phyloP scores from a whole-genome alignment of 2,329 filamentous ascomycete genomes.

The Aphanocladium album region DNA sequence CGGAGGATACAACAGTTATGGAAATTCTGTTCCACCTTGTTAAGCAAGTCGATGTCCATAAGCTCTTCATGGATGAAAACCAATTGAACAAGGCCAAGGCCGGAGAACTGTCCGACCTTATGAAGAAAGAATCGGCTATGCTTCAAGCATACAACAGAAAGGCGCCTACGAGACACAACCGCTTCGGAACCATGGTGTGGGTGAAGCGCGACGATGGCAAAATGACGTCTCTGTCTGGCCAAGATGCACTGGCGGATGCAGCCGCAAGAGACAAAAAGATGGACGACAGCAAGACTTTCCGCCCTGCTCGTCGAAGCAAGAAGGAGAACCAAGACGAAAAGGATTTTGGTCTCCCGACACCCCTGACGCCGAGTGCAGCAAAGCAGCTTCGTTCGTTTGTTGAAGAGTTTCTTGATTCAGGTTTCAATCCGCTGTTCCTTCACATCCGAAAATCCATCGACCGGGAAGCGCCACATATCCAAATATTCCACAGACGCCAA shows the following conservation, averaged over 20 bases:
- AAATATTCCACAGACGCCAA: slow-evolving; percentile 72
- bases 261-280: slow-evolving; percentile 76
- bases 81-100: slow-evolving; percentile 64
- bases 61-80: slow-evolving; percentile 78
- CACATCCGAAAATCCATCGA: slow-evolving; percentile 87
- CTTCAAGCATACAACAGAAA: slow-evolving; percentile 69
- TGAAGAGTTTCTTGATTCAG: slow-evolving; percentile 88
- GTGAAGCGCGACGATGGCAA: slow-evolving; percentile 82
- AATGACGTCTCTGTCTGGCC: slow-evolving; percentile 80
- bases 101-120: slow-evolving; percentile 66
- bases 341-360: slow-evolving; percentile 70
- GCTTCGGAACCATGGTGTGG: slow-evolving; percentile 98
- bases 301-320: slow-evolving; percentile 63
- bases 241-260: slow-evolving; percentile 72
- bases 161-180: slow-evolving; percentile 81
- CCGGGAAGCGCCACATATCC: slow-evolving; percentile 76
- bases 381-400: slow-evolving; percentile 75
- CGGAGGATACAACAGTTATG: slow-evolving; percentile 82
- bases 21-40: slow-evolving; percentile 90
- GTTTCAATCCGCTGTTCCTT: slow-evolving; percentile 86
- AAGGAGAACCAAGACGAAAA: slow-evolving; percentile 60
- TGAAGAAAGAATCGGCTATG: slow-evolving; percentile 82
- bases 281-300: slow-evolving; percentile 86
- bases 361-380: slow-evolving; percentile 69
- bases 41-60: slow-evolving; percentile 79